Evolutionary conservation across 768 basidiomycete species (phyloP), one percentile per base, ranked within the genome.

Genomic region (Tylopilus sp.): DNA sequence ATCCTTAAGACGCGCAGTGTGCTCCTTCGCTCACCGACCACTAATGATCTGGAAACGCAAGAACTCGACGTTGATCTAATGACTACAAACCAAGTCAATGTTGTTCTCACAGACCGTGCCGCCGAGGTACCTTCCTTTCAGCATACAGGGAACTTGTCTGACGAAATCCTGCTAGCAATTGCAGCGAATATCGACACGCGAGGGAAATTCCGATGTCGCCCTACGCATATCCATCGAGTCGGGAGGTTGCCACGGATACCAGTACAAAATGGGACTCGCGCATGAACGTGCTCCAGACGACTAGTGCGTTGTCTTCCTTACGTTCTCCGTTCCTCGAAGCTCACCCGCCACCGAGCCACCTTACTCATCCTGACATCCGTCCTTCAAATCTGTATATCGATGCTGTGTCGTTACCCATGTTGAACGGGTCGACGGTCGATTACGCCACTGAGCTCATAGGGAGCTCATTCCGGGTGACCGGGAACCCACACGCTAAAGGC

Each of bases 211-310:
- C 0, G 62, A 79, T 44, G 76, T 89, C 20, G 90, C 86, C 4
- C 74, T 98, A 21, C 76, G 94, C 56, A 78, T 98, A 57, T 75
- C 83, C 1, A 92, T 98, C 22, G 93, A 97, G 61, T 91, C 88
- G 11, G 95, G 95, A 11, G 95, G 95, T 18, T 98, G 95, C 63
- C 95, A 98, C 66, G 95, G 95, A 33, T 98, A 98, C 68, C 93
- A 97, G 62, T 97, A 98, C 69, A 95, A 90, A 59, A 81, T 98
- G 79, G 83, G 87, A 49, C 77, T 98, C 4, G 86, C 88, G 3
- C 76, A 75, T 33, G 69, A 71, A 40, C 75, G 76, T 15, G 73
- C 77, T 25, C 75, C 76, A 5, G 92, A 94, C 56, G 94, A 97
- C 70, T 97, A 94, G 94, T 95, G 65, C 65, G 91, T 74, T 13